phyloP scores from a whole-genome alignment of 768 basidiomycete species.

The Udeniomyces megalosporus region DNA sequence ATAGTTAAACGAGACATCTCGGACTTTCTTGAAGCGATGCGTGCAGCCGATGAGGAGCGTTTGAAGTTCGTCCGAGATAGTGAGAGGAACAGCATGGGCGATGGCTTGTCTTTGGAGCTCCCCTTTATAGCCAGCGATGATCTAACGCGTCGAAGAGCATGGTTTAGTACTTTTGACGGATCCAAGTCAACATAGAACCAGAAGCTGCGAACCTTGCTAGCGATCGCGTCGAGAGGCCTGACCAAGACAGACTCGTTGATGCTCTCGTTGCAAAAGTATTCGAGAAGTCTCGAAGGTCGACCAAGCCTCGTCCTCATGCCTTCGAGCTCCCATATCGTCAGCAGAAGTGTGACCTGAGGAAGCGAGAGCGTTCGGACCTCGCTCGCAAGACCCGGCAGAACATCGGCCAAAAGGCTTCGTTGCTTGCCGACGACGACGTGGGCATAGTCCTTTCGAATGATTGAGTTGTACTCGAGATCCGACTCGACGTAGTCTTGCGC shows the following conservation, averaged over 20 bases:
- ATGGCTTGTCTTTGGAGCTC: conserved; percentile 59
- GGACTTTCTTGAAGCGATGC: conserved; percentile 62
- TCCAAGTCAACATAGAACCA: background rate
- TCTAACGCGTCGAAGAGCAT: conserved; percentile 35
- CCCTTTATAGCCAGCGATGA: conserved; percentile 56
- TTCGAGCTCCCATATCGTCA: conserved; percentile 77
- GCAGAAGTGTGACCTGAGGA: conserved; percentile 69
- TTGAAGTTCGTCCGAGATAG: conserved; percentile 56
- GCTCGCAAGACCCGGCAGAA: conserved; percentile 47
- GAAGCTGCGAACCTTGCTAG: conserved; percentile 48
- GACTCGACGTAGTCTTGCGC: conserved; percentile 67
- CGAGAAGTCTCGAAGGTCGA: conserved; percentile 59
- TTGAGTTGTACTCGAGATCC: conserved; percentile 82
- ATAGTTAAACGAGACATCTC: conserved; percentile 67
- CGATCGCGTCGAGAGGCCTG: conserved; percentile 67
- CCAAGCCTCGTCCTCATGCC: conserved; percentile 66
- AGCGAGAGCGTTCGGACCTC: conserved; percentile 61
- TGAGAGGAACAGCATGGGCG: conserved; percentile 56
- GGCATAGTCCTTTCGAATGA: conserved; percentile 60
- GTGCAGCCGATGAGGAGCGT: conserved; percentile 61
- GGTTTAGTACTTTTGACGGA: background rate
- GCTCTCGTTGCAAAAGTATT: conserved; percentile 75
- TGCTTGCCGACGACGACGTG: conserved; percentile 42
- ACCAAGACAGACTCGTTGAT: conserved; percentile 59
- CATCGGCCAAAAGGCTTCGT: conserved; percentile 44